Conservation (phyloP, 1,284 basidiomycete genomes). For the Boletellus dicymbophilus region DNA sequence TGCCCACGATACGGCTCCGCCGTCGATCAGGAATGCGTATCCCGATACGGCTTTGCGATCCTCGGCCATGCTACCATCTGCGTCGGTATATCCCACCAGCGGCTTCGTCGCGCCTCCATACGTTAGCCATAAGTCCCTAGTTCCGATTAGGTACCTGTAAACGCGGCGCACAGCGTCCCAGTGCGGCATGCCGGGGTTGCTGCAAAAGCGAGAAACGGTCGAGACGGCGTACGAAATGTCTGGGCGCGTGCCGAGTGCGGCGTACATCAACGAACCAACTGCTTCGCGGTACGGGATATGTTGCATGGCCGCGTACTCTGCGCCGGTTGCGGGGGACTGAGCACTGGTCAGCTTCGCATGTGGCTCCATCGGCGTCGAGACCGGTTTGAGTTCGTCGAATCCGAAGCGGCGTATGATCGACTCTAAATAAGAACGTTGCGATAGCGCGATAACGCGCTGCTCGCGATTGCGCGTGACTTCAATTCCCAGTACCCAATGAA, state of each 20-base stretch:
- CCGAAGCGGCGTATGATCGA: neutral
- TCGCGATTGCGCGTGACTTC: neutral
- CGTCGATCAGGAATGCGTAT: slow-evolving; percentile 35
- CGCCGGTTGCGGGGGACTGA: no score
- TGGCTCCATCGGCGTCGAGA: neutral
- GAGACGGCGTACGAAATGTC: no score
- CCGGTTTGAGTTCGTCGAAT: neutral
- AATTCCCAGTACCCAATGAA: neutral
- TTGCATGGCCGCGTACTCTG: no score
- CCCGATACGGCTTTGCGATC: slow-evolving; percentile 32
- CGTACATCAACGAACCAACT: no score
- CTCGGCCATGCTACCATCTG: slow-evolving; percentile 23
- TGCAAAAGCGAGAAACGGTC: no score
- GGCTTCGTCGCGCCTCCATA: no score
- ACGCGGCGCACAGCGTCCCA: no score
- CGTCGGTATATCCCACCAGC: slow-evolving; percentile 29
- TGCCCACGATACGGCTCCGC: slow-evolving; percentile 37
- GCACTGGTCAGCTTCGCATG: neutral
- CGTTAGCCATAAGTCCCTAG: no score
- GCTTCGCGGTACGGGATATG: no score
- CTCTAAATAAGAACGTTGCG: neutral
- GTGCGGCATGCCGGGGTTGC: no score
- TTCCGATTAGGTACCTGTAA: no score
- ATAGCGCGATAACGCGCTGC: neutral
- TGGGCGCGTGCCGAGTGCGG: no score